phyloP scores from a whole-genome alignment of 1,284 basidiomycete species.

The Schizophyllum amplum region DNA sequence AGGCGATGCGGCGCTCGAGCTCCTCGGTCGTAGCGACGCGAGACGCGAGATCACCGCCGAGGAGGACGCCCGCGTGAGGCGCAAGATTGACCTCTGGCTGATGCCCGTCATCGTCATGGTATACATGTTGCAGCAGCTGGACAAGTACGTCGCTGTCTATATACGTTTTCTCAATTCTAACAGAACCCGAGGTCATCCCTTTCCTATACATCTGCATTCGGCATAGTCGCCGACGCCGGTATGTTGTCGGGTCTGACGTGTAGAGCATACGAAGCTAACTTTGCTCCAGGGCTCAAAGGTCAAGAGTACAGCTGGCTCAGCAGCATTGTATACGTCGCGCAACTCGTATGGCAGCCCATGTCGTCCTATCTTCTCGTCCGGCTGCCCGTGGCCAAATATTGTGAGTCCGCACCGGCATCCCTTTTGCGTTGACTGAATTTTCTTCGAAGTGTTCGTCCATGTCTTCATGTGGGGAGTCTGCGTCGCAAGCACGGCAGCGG shows the following conservation, averaged over 20 bases:
- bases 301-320: constrained; percentile 37
- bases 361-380: constrained; percentile 35
- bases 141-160: constrained; percentile 23
- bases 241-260: constrained; percentile 4
- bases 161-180: background rate
- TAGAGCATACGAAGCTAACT: background rate
- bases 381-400: constrained; percentile 34
- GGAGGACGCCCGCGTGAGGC: constrained; percentile 26
- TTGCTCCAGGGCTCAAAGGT: constrained; percentile 27
- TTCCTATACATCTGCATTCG: constrained; percentile 36
- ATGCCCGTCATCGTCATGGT: constrained; percentile 33
- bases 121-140: constrained; percentile 35
- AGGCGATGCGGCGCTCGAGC: constrained; percentile 28
- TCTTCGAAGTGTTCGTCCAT: constrained; percentile 26
- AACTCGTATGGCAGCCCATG: constrained; percentile 36
- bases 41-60: constrained; percentile 24
- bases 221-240: constrained; percentile 30
- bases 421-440: background rate
- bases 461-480: constrained; percentile 34
- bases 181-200: constrained; percentile 27
- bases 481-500: constrained; percentile 28
- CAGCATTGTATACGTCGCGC: constrained; percentile 37
- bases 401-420: constrained; percentile 13
- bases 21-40: constrained; percentile 22
- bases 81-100: constrained; percentile 34